These are phyloP conservation scores for Kewa caespitosa DNA, from an alignment of 179 eudicot species.

Conservation along the genomic window DNA sequence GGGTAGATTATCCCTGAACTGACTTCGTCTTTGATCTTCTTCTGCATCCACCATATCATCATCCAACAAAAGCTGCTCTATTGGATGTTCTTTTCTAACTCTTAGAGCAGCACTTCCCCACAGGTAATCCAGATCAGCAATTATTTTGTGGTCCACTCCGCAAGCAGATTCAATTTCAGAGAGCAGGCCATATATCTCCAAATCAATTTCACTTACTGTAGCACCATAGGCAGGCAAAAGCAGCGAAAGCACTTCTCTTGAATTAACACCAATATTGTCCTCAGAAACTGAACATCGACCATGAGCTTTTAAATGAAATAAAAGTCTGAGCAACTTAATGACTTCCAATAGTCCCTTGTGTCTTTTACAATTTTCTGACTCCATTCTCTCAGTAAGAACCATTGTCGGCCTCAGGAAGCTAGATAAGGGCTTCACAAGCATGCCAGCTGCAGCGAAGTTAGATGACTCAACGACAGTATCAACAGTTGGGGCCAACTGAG, in stretches of 20 bases:
- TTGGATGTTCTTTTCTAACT: constrained; percentile 46
- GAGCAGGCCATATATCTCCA: constrained; percentile 70
- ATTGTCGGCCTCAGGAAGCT: constrained; percentile 60
- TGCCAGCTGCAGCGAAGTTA: constrained; percentile 48
- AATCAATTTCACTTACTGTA: constrained; percentile 70
- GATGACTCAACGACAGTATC: constrained; percentile 32
- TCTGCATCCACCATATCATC: constrained; percentile 39
- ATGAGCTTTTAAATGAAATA: constrained; percentile 44
- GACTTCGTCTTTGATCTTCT: constrained; percentile 54
- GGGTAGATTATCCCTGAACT: constrained; percentile 79
- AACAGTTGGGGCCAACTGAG: constrained; percentile 64
- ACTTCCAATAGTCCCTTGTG: constrained; percentile 56
- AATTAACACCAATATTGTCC: constrained; percentile 51
- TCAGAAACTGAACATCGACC: constrained; percentile 39
- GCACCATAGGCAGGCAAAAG: constrained; percentile 88
- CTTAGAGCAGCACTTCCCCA: constrained; percentile 77
- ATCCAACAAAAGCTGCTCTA: constrained; percentile 30
- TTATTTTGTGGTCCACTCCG: constrained; percentile 31
- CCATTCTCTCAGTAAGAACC: constrained; percentile 30
- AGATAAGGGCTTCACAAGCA: constrained; percentile 67
- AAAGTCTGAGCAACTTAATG: constrained; percentile 66
- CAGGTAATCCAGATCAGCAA: constrained; percentile 76
- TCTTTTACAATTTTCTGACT: constrained; percentile 28
- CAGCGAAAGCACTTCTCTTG: constrained; percentile 58
- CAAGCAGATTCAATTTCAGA: constrained; percentile 51